Evolutionary conservation across 2,329 filamentous ascomycete genomes (phyloP).

Genomic region (Hypoxylon sp.): DNA sequence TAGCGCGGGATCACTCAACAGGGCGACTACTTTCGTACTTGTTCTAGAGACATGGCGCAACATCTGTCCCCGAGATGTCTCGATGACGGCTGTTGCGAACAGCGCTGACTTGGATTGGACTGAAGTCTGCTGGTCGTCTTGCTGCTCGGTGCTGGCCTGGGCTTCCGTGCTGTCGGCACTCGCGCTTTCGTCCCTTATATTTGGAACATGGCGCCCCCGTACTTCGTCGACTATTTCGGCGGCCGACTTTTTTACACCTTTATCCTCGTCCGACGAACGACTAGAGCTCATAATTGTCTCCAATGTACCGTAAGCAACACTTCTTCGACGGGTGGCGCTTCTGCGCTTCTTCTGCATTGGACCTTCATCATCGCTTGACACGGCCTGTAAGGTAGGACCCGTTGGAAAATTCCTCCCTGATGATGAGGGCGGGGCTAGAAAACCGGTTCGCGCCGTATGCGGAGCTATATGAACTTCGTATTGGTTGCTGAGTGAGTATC

Average conservation of each 20-base stretch:
- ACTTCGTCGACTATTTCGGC: slow-evolving; percentile 64
- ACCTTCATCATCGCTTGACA: slow-evolving; percentile 64
- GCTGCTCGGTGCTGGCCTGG: slow-evolving; percentile 37
- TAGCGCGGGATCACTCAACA: slow-evolving; percentile 64
- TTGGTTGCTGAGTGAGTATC: slow-evolving; percentile 72
- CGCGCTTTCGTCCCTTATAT: slow-evolving; percentile 42
- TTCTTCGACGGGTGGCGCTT: slow-evolving; percentile 55
- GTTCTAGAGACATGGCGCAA: slow-evolving; percentile 44
- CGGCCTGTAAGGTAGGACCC: slow-evolving; percentile 65
- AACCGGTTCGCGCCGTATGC: slow-evolving; percentile 65
- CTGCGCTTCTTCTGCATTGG: slow-evolving; percentile 53
- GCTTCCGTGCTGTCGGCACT: slow-evolving; percentile 46
- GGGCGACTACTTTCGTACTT: slow-evolving; percentile 50
- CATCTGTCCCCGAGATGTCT: slow-evolving; percentile 49
- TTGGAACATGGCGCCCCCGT: slow-evolving; percentile 56
- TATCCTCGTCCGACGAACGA: slow-evolving; percentile 69
- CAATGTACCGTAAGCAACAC: slow-evolving; percentile 67
- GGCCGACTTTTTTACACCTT: slow-evolving; percentile 66
- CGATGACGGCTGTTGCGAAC: slow-evolving; percentile 58
- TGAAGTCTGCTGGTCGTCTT: slow-evolving; percentile 36
- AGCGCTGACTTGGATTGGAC: slow-evolving; percentile 51
- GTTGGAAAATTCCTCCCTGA: slow-evolving; percentile 45
- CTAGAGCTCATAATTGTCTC: slow-evolving; percentile 74
- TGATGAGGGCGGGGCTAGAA: slow-evolving; percentile 47
- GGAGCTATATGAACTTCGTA: slow-evolving; percentile 72